A percentile compares a stretch with the other conserved stretches of the same genome.
These are phyloP conservation scores for Cetraspora pellucida DNA, from an alignment of 192 early-diverging fungal genomes.

Conservation along the genomic window DNA sequence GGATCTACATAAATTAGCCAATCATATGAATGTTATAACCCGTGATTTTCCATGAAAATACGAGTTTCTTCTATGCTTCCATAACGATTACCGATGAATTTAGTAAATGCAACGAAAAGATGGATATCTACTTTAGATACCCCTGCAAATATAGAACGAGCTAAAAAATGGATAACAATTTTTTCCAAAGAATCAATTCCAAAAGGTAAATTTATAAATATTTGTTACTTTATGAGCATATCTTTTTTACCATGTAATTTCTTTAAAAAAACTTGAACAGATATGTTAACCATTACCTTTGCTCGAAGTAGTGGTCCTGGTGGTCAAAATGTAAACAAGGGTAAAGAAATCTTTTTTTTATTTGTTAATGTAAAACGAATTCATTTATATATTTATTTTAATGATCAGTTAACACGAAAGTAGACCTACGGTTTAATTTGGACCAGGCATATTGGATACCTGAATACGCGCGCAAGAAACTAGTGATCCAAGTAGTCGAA, in stretches of 20 bases:
- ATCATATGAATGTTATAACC: too few species aligned
- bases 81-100: slow-evolving; percentile 1
- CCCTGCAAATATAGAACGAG: slow-evolving; percentile 45
- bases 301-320: slow-evolving; percentile 82
- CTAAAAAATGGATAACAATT: slow-evolving; percentile 50
- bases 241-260: background rate
- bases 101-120: slow-evolving; percentile 1
- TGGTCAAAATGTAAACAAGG: slow-evolving; percentile 94
- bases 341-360: slow-evolving; percentile 38
- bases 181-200: slow-evolving; percentile 64
- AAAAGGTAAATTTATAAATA: slow-evolving; percentile 42
- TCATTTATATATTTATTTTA: background rate
- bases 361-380: background rate
- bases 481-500: slow-evolving; percentile 53
- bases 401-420: slow-evolving; percentile 76
- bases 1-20: too few species aligned
- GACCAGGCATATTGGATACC: slow-evolving; percentile 75
- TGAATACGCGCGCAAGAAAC: slow-evolving; percentile 61
- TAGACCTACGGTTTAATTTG: slow-evolving; percentile 74
- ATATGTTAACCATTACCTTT: slow-evolving; percentile 59
- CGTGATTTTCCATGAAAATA: too few species aligned
- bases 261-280: slow-evolving; percentile 8
- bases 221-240: background rate
- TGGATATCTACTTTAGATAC: slow-evolving; percentile 25
- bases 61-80: too few species aligned